Evolutionary conservation across 2,329 filamentous ascomycete genomes (phyloP), one percentile per base, ranked within the genome.

Genomic region (Gaeumannomyces sp.): DNA sequence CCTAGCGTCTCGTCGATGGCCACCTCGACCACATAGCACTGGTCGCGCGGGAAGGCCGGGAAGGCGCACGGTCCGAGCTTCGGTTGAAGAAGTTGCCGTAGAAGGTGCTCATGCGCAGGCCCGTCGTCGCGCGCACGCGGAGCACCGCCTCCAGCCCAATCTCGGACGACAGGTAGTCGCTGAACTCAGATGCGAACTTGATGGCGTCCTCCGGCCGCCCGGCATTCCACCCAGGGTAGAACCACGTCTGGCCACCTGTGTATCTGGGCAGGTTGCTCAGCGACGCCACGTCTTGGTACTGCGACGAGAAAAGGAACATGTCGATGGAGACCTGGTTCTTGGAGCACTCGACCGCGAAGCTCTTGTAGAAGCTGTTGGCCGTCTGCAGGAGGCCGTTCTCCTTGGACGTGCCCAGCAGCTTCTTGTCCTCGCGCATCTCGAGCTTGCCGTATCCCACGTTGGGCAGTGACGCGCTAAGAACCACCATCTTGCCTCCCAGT

Each of bases 51-150:
- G 82, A 99, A 98, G 0, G 95, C 93, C 1, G 95, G 95, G 83
- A 99, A 99, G 16, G 95, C 95, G 76, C 95, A 98, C 38, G 86
- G 79, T 99, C 95, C 22, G 93, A 97, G 75, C 92, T 97, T 71
- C 95, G 87, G 81, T 98, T 99, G 84, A 99, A 99, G 79, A 99
- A 99, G 80, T 99, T 99, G 70, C 95, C 95, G 77, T 98, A 99
- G 79, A 99, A 99, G 2, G 94, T 93, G 79, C 89, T 97, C 91
- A 98, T 98, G 64, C 95, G 88, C 66, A 99, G 80, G 63, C 95
- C 95, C 29, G 93, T 98, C 2, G 93, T 97, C 25, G 95, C 95
- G 69, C 95, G 89, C 56, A 99, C 95, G 74, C 95, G 90, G 65
- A 99, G 88, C 53, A 99, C 95, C 59, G 95, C 95, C 78, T 99